Percentiles rank a stretch among this genome's conserved stretches.
These are phyloP conservation scores for Quercus cerris DNA, from an alignment of 306 rosid genomes.

Conservation along the genomic window DNA sequence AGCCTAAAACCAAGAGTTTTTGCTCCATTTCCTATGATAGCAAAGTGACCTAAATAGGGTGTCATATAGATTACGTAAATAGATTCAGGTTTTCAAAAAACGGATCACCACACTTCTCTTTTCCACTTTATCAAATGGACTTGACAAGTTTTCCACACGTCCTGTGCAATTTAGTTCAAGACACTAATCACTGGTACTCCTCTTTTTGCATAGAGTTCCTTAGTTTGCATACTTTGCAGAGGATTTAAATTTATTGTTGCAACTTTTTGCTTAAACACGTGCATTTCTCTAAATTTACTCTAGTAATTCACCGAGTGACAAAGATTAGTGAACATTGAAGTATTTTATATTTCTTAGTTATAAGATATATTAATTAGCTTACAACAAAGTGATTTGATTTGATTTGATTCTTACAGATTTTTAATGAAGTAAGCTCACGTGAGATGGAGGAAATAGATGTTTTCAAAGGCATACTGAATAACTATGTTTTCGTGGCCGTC, in stretches of 20 bases:
- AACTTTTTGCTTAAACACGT: background rate
- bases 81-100: too few relatives aligned
- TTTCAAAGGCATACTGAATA: slow-evolving; percentile 71
- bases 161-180: too few relatives aligned
- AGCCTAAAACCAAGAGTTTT: too few relatives aligned
- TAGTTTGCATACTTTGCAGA: background rate
- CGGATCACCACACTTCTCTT: too few relatives aligned
- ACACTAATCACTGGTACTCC: too few relatives aligned
- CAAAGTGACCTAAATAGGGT: too few relatives aligned
- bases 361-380: slow-evolving; percentile 4
- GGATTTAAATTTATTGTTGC: background rate
- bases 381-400: background rate
- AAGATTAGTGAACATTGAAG: background rate
- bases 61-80: too few relatives aligned
- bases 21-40: too few relatives aligned
- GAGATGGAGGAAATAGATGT: slow-evolving; percentile 88
- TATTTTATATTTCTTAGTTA: background rate
- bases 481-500: slow-evolving; percentile 69
- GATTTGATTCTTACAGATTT: slow-evolving; percentile 55
- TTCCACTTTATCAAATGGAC: too few relatives aligned
- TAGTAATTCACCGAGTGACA: background rate
- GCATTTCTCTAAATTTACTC: background rate
- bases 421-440: slow-evolving; percentile 94
- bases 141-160: too few relatives aligned
- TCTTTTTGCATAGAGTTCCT: slow-evolving; percentile 2